Evolutionary conservation across 345 rosid species (phyloP), one percentile per base, ranked within the genome.

Genomic region (Heritiera littoralis): DNA sequence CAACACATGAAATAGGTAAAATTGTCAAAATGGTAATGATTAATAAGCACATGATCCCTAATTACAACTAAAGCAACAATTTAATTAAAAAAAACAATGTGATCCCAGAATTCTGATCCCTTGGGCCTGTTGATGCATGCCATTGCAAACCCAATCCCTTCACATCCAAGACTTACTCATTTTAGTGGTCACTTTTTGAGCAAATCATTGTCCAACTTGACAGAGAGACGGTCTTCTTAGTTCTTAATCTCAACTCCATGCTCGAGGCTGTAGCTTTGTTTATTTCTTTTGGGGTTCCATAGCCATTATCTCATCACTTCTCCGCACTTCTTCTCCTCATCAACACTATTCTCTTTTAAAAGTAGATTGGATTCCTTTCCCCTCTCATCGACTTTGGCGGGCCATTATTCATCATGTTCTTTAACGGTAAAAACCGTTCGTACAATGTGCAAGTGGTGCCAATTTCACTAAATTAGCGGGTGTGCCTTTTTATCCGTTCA

Each of bases 301-400:
- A 52, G 32, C 52, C 17, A 43, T 67, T 9, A 67, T 43, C 49
- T 9, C 8, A 43, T 1, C 43, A 35, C 35, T 32, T 14, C 23
- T 64, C 13, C 7, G 8, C 9, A 45, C 48, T 45, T 10, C 48
- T 45, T 10, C 6, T 41, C 30, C 45, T 66, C 51, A 20, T 28
- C 12, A 1, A 54, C 45, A 20, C 77, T 72, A 61, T 61, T 20
- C 23, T 54, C 1, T 1, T n/a, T 15, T 13, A 15, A 81, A 81
- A 70, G 71, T 60, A 41, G 48, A 74, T 74, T 55, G 66, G 78
- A 55, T 65, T 74, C 35, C 32, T 30, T 48, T 9, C 28, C 6
- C 43, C 43, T 66, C 17, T 74, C 4, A 41, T 41, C 43, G 6
- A 41, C 6, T 3, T 41, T 41, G 43, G 43, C 2, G 61, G 79